Base-by-base conservation (phyloP, 2,329 filamentous ascomycete species). In the Chrysoporthe puriensis region DNA sequence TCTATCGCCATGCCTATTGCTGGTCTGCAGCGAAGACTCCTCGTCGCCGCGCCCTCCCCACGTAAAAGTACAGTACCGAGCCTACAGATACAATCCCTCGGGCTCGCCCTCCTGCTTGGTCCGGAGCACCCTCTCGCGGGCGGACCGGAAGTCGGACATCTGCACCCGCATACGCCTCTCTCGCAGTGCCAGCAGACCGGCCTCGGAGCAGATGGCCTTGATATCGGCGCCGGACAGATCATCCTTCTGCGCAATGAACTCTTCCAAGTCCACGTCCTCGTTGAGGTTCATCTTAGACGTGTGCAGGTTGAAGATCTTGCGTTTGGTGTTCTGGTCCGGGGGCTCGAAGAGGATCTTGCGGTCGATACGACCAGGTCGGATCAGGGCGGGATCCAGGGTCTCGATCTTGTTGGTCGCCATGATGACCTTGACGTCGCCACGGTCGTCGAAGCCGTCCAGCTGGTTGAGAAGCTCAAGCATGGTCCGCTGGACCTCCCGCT, bases 361-460 rank as follows among this genome's bases (percentile, higher is more conserved):
- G 80, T 99, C 96, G 79, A 99, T 99, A 86, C 96, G 94, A 71
- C 96, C 96, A 57, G 96, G 96, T 73, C 96, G 91, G 77, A 99
- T 99, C 73, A 99, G 85, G 21, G 96, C 96, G 66, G 96, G 96
- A 77, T 99, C 96, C 40, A 99, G 86, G 4, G 93, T 97, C 73
- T 99, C 96, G 73, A 99, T 99, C 88, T 99, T 99, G 89, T 99
- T 99, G 73, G 96, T 99, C 14, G 96, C 96, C 94, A 99, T 98
- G 79, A 99, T 95, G 70, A 99, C 96, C 85, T 99, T 99, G 81
- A 99, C 95, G 77, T 99, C 96, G 73, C 96, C 96, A 70, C 96
- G 92, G 80, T 99, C 96, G 77, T 99, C 96, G 82, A 99, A 99
- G 75, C 96, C 96, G 78, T 99, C 96, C 9, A 99, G 90, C 83